Evolutionary conservation across 345 rosid species (phyloP).

Genomic region (Psidium guajava): DNA sequence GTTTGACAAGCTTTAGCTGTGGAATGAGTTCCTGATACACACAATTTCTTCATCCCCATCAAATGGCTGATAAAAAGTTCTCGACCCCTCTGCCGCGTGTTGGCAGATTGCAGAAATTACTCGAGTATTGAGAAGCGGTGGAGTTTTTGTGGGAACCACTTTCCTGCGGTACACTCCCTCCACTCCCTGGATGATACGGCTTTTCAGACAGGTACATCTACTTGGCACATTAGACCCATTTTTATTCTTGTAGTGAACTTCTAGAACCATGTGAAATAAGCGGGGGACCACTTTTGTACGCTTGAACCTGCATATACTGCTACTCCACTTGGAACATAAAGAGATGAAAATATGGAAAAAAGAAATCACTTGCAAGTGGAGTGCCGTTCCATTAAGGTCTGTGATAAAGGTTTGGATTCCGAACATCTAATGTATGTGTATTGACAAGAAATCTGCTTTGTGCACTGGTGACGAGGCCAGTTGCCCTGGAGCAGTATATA

Average conservation of each 20-base stretch:
- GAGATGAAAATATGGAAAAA: not conserved
- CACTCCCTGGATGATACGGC: constrained; percentile 38
- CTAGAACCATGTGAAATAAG: not conserved
- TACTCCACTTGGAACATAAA: not conserved
- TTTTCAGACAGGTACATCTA: constrained; percentile 49
- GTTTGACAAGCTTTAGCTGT: not conserved
- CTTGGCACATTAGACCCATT: not conserved
- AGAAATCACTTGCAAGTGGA: not conserved
- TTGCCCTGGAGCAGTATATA: not conserved
- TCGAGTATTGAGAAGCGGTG: constrained; percentile 71
- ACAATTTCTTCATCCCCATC: not conserved
- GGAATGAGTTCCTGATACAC: not conserved
- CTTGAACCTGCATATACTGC: not conserved
- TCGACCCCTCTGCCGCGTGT: not conserved
- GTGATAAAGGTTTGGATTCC: not conserved
- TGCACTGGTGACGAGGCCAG: not conserved
- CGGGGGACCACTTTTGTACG: not conserved
- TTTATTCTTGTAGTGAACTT: not conserved
- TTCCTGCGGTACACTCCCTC: constrained; percentile 61
- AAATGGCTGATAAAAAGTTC: not conserved
- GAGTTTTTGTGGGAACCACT: constrained; percentile 86
- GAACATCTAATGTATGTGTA: not conserved
- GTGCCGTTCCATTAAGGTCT: not conserved
- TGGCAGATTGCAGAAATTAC: constrained; percentile 80
- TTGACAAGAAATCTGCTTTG: not conserved